phyloP scores from a whole-genome alignment of 345 rosid species.

The Eucalyptus urophylla region DNA sequence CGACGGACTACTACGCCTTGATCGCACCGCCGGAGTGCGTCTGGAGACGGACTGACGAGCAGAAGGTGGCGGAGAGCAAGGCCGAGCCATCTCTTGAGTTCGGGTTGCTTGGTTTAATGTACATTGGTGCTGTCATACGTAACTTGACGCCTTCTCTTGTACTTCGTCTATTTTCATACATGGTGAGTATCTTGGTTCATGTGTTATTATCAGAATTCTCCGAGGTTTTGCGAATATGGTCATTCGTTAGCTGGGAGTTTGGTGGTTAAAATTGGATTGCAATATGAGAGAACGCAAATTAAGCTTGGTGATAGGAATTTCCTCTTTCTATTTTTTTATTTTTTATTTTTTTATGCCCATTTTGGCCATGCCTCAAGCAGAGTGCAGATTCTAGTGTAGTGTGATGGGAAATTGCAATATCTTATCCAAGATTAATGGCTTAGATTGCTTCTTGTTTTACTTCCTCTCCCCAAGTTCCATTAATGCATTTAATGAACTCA shows the following conservation, averaged over 20 bases:
- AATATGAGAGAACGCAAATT: background rate
- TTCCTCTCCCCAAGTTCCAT: fast-evolving
- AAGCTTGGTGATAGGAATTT: background rate
- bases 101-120: background rate
- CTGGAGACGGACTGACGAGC: background rate
- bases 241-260: background rate
- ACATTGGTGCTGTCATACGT: background rate
- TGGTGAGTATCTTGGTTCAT: background rate
- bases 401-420: background rate
- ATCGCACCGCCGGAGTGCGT: conserved; percentile 4
- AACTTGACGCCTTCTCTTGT: background rate
- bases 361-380: background rate
- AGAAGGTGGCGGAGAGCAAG: background rate
- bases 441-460: no score
- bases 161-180: background rate
- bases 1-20: conserved; percentile 19
- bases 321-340: no score
- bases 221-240: background rate
- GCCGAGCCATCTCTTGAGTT: background rate
- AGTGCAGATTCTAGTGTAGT: background rate
- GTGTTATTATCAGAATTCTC: background rate
- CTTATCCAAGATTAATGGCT: no score
- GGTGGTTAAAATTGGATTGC: background rate
- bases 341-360: background rate
- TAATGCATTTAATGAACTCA: no score